A percentile compares a stretch with the other conserved stretches of the same genome.
Evolutionary conservation across 148 eudicot genomes (phyloP).

Genomic region (Beta vulgaris): DNA sequence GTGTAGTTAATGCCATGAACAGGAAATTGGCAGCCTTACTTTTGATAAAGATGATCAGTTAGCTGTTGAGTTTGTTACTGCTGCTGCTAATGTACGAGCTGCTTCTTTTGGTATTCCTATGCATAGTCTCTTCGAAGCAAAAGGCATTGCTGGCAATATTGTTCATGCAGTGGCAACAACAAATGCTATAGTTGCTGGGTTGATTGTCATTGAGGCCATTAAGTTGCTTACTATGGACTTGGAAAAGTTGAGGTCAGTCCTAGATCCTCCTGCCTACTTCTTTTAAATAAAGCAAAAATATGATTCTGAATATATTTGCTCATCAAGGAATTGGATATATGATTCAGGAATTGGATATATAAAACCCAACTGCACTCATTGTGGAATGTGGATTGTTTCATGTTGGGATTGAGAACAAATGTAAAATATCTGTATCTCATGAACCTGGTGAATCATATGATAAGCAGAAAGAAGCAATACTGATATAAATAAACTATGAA

Average conservation of each 20-base stretch:
- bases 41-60: constrained; percentile 96
- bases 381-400: neutral
- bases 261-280: neutral
- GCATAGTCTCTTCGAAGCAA: constrained; percentile 98
- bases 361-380: no score
- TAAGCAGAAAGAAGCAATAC: neutral
- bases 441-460: neutral
- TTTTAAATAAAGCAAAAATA: neutral
- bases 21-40: constrained; percentile 83
- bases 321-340: neutral
- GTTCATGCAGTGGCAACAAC: constrained; percentile 99
- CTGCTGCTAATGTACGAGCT: constrained; percentile 97
- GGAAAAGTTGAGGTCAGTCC: constrained; percentile 58
- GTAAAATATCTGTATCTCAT: no score
- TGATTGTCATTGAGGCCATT: constrained; percentile 91
- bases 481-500: no score
- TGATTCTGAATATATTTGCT: neutral
- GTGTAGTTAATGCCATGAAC: constrained; percentile 16
- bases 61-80: constrained; percentile 95
- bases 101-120: constrained; percentile 82
- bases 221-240: constrained; percentile 78
- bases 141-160: constrained; percentile 98
- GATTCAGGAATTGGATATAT: neutral
- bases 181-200: constrained; percentile 90
- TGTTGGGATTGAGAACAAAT: neutral